phyloP scores from a whole-genome alignment of 2,329 filamentous ascomycete genomes.

The Tolypocladium guangdongense region DNA sequence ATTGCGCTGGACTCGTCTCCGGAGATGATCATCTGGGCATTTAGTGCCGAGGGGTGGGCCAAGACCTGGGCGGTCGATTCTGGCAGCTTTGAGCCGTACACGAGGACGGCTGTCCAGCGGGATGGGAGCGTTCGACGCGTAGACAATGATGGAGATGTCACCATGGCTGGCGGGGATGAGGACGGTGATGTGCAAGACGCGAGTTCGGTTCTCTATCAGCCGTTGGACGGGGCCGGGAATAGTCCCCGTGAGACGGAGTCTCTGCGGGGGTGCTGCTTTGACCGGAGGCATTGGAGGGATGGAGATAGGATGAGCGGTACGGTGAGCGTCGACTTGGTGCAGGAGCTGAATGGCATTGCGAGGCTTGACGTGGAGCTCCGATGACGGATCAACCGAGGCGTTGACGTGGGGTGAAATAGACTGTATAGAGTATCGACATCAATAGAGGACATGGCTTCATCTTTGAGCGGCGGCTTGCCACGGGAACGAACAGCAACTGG shows the following conservation, averaged over 20 bases:
- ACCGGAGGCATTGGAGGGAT: neutral
- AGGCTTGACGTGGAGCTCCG: slow-evolving; percentile 27
- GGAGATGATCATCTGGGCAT: slow-evolving; percentile 24
- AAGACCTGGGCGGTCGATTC: slow-evolving; percentile 19
- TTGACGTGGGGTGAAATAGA: neutral
- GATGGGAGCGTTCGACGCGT: slow-evolving; percentile 21
- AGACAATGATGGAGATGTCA: slow-evolving; percentile 18
- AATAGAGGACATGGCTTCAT: neutral
- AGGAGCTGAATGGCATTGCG: slow-evolving; percentile 23
- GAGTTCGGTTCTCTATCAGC: slow-evolving; percentile 1
- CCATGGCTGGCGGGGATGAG: slow-evolving; percentile 12
- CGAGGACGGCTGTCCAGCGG: slow-evolving; percentile 12
- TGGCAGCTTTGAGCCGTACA: slow-evolving; percentile 9
- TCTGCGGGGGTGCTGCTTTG: slow-evolving; percentile 4
- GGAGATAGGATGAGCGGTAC: slow-evolving; percentile 10
- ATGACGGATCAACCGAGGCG: neutral
- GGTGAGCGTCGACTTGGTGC: slow-evolving; percentile 19
- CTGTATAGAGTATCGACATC: neutral
- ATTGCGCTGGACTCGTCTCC: slow-evolving; percentile 20
- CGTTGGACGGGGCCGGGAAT: slow-evolving; percentile 5
- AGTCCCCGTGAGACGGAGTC: slow-evolving; percentile 3
- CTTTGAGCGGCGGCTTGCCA: neutral
- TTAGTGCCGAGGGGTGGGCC: slow-evolving; percentile 21
- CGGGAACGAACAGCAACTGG: neutral
- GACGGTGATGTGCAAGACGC: neutral